Evolutionary conservation across 1,284 basidiomycete species (phyloP), one percentile per base, ranked within the genome.

Genomic region (Malassezia psittaci): DNA sequence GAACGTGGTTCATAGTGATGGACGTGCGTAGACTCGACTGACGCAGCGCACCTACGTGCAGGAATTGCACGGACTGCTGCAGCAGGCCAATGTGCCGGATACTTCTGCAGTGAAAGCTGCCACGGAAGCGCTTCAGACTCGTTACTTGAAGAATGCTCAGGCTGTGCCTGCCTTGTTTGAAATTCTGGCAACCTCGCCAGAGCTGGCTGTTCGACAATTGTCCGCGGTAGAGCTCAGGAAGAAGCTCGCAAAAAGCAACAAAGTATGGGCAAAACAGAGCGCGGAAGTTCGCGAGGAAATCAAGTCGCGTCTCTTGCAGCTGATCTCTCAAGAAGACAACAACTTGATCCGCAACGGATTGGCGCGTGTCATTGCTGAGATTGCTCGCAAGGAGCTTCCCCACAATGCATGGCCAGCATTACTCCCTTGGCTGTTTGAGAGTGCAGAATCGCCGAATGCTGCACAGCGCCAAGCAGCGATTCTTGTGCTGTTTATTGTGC

Each of bases 151-250:
- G 79, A 84, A 85, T 73, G 82, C 90, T 15, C 79, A 82, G 77
- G 94, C 89, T 74, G 89, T 99, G 60, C 84, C 91, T 48, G 90
- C 88, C 29, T 83, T 99, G 37, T 88, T 89, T 61, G 85, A 84
- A 72, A 88, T 96, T 72, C 81, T 91, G 52, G 85, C 87, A 34
- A 86, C 83, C 69, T 87, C 87, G 32, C 86, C 86, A 16, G 87
- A 91, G 76, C 76, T 67, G n/a, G 63, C 62, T 16, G 85, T 96
- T 59, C 88, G 93, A 53, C 94, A 99, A 83, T 83, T 99, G 19
- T 88, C 91, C 48, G 90, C 91, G n/a, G 91, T 98, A 56, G 94
- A 99, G 79, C 81, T 96, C 71, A 82, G 94, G 65, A 99, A 99
- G 80, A 86, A 93, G 60, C 82, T 98, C 55, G 77, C 81, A 24